Evolutionary conservation across 106 monocot species (phyloP).

Genomic region (Dendrobium nobile): DNA sequence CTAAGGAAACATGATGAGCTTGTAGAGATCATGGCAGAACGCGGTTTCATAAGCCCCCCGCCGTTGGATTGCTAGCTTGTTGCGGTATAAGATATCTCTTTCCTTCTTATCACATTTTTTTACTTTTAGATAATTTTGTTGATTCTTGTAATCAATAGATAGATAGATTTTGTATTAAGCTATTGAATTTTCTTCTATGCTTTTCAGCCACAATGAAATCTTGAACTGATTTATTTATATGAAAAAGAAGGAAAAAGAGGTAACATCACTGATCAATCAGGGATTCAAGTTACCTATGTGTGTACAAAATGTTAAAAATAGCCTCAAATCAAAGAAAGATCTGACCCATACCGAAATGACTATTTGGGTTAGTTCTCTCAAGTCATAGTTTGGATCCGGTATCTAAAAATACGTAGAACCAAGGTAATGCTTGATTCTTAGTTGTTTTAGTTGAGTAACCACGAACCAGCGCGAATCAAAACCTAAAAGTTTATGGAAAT

Average conservation of each 20-base stretch:
- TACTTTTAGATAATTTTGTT: not conserved
- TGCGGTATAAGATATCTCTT: not conserved
- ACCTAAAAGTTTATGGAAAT: too few species aligned
- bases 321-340: not conserved
- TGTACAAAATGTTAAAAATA: not conserved
- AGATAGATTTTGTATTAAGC: not conserved
- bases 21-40: conserved; percentile 55
- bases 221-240: not conserved
- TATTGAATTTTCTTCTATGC: not conserved
- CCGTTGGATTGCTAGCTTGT: conserved; percentile 5
- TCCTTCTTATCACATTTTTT: not conserved
- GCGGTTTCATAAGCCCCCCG: conserved; percentile 36
- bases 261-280: not conserved
- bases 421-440: too few species aligned
- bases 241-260: not conserved
- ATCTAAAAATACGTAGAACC: too few species aligned
- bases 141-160: not conserved
- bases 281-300: not conserved
- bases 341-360: too few species aligned
- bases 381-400: too few species aligned
- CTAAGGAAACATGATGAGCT: conserved; percentile 77
- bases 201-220: not conserved
- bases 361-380: too few species aligned
- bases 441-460: too few species aligned
- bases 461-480: too few species aligned